Evolutionary conservation across 139 green algal species (phyloP).

Genomic region (Micractinium sp.): DNA sequence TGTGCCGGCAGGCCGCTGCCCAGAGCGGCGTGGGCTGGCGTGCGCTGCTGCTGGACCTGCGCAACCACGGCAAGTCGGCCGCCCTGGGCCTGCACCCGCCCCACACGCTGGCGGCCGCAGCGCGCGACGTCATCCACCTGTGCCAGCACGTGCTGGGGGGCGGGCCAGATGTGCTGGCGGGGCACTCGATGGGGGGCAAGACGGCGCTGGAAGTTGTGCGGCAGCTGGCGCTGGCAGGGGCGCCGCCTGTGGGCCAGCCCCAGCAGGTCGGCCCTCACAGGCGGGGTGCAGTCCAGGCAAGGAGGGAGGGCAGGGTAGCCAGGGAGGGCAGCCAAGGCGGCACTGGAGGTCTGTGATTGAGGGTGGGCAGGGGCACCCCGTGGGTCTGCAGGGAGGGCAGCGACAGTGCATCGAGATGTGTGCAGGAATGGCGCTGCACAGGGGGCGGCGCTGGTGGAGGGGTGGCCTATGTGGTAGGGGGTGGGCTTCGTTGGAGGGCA

Average conservation of each 20-base stretch:
- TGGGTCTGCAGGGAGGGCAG: not conserved
- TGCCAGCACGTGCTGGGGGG: conserved; percentile 45
- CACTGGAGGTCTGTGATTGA: too few relatives aligned
- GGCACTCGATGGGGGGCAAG: conserved; percentile 86
- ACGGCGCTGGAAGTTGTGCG: conserved; percentile 67
- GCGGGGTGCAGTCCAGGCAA: too few relatives aligned
- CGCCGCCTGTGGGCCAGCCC: not conserved
- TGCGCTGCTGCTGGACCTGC: conserved; percentile 75
- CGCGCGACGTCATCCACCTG: conserved; percentile 67
- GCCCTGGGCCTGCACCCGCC: conserved; percentile 57
- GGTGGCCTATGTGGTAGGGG: too few relatives aligned
- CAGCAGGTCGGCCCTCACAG: conserved; percentile 42
- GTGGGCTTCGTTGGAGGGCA: not conserved
- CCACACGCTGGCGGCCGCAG: conserved; percentile 72
- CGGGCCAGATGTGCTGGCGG: conserved; percentile 56
- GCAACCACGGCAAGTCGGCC: conserved; percentile 67
- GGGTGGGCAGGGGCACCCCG: too few relatives aligned
- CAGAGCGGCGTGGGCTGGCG: conserved; percentile 42
- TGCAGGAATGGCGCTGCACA: too few relatives aligned
- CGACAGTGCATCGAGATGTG: not conserved
- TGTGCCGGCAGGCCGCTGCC: conserved; percentile 8
- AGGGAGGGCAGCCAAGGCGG: too few relatives aligned
- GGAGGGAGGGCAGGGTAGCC: not conserved
- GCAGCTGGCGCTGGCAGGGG: conserved; percentile 39
- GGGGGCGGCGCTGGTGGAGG: too few relatives aligned